Base-by-base conservation (phyloP, 2,329 filamentous ascomycete genomes). In the Stylonectria norvegica region DNA sequence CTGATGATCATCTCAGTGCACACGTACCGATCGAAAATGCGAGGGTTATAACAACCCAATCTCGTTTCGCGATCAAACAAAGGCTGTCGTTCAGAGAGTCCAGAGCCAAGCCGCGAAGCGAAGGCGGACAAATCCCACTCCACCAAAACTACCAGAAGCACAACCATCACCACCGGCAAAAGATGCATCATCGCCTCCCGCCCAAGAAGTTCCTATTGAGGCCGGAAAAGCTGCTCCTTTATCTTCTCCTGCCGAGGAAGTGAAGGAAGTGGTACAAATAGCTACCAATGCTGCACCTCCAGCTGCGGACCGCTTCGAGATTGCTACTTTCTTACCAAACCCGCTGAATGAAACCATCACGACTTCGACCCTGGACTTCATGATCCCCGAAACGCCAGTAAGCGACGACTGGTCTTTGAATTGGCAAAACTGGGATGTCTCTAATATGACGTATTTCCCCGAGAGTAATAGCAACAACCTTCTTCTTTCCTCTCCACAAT, bases 21-120 rank as follows among this genome's bases (percentile, higher is more conserved):
- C 18, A 16, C 31, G 33, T 5, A 30, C 33, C 6, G 36, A 40
- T 14, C 23, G 41, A 7, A 25, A 14, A 30, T 43, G 41, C 34
- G 32, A 35, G 35, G 41, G 41, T 4, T 44, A 44, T 23, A 28
- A 14, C 29, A 34, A 34, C 14, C 15, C 19, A 3, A 39, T 39
- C 10, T 23, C 16, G 4, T 39, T 39, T 10, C 31, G 30, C n/a
- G 37, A 39, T 14, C 20, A 39, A 16, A 39, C 37, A 12, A 12
- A 18, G 5, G 22, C 23, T 5, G 16, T 19, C 11, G 17, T 28
- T 9, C 20, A 39, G 23, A 39, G 28, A 28, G 37, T 23, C 20
- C 20, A 34, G n/a, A 23, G 20, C 30, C 22, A 23, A 14, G 20
- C 20, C 11, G n/a, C 29, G 9, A 39, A 25, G 30, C 17, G 30